Percentiles rank a stretch among this genome's conserved stretches.
phyloP scores from a whole-genome alignment of 768 basidiomycete genomes.

The Auriscalpium vulgare region DNA sequence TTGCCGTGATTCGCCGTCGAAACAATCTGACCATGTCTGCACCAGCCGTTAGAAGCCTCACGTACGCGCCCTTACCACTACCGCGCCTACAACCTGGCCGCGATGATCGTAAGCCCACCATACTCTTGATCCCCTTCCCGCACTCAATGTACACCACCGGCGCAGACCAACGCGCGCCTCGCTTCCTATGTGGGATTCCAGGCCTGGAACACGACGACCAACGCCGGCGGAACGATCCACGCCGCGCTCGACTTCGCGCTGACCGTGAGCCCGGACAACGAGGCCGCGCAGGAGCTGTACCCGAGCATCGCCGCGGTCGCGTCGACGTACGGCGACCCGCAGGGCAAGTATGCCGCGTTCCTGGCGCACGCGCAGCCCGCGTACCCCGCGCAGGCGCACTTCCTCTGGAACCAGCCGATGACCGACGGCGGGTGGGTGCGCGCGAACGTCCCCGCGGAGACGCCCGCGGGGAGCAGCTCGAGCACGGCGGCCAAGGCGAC shows the following conservation, averaged over 20 bases:
- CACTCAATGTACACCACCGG: not conserved
- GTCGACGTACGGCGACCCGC: slow-evolving; percentile 24
- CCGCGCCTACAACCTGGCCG: slow-evolving; percentile 26
- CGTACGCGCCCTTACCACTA: slow-evolving; percentile 27
- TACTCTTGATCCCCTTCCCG: not conserved
- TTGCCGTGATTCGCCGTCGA: not conserved
- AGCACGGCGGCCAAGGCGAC: not conserved
- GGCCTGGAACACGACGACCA: slow-evolving; percentile 20
- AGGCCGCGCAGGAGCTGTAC: slow-evolving; percentile 16
- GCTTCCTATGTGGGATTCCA: slow-evolving; percentile 18
- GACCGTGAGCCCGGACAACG: slow-evolving; percentile 15
- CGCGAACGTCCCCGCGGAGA: not conserved
- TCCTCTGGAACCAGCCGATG: slow-evolving; percentile 14
- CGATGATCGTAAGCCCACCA: slow-evolving; percentile 20
- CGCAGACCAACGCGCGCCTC: slow-evolving; percentile 22
- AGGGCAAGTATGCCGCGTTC: slow-evolving; percentile 20
- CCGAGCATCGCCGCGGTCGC: slow-evolving; percentile 22
- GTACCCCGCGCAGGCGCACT: slow-evolving; percentile 9
- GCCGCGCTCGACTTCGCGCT: slow-evolving; percentile 26
- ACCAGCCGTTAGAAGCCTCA: slow-evolving; percentile 23
- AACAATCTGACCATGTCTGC: not conserved
- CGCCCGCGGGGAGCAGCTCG: not conserved
- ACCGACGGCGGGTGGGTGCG: slow-evolving; percentile 3
- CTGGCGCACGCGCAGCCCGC: slow-evolving; percentile 6
- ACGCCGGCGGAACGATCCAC: slow-evolving; percentile 20